These are phyloP conservation scores for Penicillium soppii DNA, from an alignment of 495 filamentous ascomycete genomes.

Conservation along the genomic window DNA sequence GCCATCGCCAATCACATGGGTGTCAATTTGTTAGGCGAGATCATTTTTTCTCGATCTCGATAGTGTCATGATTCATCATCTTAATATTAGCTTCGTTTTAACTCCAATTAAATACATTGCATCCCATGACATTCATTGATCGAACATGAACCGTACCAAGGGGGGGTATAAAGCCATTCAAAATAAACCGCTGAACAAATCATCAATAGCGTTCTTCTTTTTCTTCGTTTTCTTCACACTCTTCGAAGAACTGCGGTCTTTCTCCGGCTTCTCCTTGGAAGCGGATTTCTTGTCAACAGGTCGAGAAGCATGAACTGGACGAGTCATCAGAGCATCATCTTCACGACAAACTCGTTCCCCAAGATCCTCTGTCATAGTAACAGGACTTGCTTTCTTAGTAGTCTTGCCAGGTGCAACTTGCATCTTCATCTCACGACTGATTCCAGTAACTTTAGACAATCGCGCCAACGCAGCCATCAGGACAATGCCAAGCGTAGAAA, in stretches of 20 bases:
- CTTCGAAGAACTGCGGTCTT: neutral
- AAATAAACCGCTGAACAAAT: constrained; percentile 56
- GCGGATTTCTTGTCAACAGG: neutral
- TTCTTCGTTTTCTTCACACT: constrained; percentile 37
- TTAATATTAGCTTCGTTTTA: neutral
- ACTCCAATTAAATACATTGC: neutral
- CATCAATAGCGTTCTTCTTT: constrained; percentile 61
- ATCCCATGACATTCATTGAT: neutral
- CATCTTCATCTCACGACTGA: constrained; percentile 20
- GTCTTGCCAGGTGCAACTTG: neutral
- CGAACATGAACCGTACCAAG: constrained; percentile 28
- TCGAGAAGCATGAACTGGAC: neutral
- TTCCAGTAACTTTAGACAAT: constrained; percentile 47
- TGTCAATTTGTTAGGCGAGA: constrained; percentile 54
- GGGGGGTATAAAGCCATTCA: constrained; percentile 24
- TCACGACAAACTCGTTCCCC: constrained; percentile 32
- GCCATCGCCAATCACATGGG: constrained; percentile 72
- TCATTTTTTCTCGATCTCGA: constrained; percentile 52
- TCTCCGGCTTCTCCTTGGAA: neutral
- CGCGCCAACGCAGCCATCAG: constrained; percentile 66
- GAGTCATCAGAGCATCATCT: neutral
- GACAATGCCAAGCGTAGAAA: constrained; percentile 75
- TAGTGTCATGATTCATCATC: neutral
- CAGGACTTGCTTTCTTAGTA: neutral
- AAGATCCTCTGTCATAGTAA: constrained; percentile 22